Percentiles rank a stretch among this genome's conserved stretches.
phyloP scores from a whole-genome alignment of 208 protist species.

The Acanthamoeba pearcei region DNA sequence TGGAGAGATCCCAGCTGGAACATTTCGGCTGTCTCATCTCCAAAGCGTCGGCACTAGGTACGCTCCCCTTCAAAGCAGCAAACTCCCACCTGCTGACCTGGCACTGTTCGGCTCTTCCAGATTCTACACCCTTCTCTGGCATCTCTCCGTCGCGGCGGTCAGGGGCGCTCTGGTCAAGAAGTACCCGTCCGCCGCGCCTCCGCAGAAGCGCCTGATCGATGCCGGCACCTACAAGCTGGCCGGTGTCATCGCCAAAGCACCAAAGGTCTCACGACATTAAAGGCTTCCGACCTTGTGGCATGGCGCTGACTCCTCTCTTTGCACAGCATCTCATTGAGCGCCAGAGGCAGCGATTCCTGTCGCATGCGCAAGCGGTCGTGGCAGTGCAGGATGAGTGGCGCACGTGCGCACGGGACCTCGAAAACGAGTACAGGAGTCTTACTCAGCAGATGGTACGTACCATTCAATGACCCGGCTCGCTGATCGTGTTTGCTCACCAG shows the following conservation, averaged over 20 bases:
- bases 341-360: conserved; percentile 4
- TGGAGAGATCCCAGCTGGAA: conserved; percentile 5
- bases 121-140: conserved; percentile 25
- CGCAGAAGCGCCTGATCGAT: neutral
- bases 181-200: neutral
- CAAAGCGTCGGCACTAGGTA: conserved; percentile 42
- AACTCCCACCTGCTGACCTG: neutral
- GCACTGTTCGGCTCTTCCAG: neutral
- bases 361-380: neutral
- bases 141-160: neutral
- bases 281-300: neutral
- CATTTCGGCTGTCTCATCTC: conserved; percentile 56
- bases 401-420: neutral
- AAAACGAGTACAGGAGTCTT: conserved; percentile 3
- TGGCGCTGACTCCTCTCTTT: neutral
- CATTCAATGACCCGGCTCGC: neutral
- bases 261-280: neutral
- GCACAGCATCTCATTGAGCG: conserved; percentile 12
- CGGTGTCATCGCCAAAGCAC: neutral
- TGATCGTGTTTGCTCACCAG: neutral
- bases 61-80: neutral
- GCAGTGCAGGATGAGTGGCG: conserved; percentile 32
- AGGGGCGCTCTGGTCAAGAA: conserved; percentile 11
- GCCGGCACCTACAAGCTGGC: neutral
- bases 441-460: neutral